Conservation (phyloP, 352 stramenopile genomes). For the Phytophthora palmivora region DNA sequence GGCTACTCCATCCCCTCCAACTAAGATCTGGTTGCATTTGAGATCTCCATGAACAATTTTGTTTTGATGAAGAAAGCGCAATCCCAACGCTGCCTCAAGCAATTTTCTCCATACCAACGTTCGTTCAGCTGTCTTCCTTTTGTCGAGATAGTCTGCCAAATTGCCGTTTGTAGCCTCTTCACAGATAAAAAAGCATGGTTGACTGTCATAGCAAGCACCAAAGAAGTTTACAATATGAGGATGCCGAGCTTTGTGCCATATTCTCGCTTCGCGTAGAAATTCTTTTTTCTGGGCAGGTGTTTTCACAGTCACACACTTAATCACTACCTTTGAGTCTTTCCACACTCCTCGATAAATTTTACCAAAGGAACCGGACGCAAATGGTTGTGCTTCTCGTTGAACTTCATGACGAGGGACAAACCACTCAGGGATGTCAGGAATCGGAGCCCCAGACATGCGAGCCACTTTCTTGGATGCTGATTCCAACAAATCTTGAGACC, state of each 20-base stretch:
- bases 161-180: not conserved
- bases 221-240: conserved; percentile 88
- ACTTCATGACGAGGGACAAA: conserved; percentile 37
- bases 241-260: conserved; percentile 91
- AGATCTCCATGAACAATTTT: conserved; percentile 2
- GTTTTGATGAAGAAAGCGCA: not conserved
- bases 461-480: not conserved
- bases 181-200: conserved; percentile 1
- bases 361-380: conserved; percentile 13
- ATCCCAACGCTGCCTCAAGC: not conserved
- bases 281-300: not conserved
- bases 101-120: not conserved
- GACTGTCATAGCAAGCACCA: not conserved
- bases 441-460: conserved; percentile 15
- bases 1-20: not conserved
- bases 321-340: conserved; percentile 17
- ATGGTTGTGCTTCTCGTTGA: conserved; percentile 19
- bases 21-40: conserved; percentile 3
- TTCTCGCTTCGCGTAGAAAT: conserved; percentile 64
- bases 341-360: conserved; percentile 21
- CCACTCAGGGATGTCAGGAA: conserved; percentile 23
- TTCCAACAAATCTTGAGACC: not conserved
- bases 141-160: not conserved
- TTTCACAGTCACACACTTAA: conserved; percentile 17
- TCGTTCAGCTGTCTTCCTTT: not conserved